phyloP scores from a whole-genome alignment of 148 eudicot species.

The Camellia sinensis region DNA sequence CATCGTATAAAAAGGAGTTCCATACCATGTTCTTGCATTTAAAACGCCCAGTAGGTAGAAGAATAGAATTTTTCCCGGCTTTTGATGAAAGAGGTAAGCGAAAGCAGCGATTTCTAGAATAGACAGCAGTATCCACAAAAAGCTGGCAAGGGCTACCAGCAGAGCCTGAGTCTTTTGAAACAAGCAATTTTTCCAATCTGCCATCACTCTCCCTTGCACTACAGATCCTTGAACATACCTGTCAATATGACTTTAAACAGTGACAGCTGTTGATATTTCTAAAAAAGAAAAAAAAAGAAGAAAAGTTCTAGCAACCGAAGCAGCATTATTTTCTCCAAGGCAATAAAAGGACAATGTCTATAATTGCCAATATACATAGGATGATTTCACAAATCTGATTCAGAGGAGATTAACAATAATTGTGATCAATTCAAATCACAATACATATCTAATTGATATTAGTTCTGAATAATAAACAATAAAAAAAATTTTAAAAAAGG shows the following conservation, averaged over 20 bases:
- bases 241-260: constrained; percentile 22
- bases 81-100: constrained; percentile 88
- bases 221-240: constrained; percentile 76
- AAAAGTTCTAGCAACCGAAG: neutral
- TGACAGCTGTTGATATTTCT: constrained; percentile 4
- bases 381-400: neutral
- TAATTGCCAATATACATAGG: neutral
- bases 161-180: constrained; percentile 66
- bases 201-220: constrained; percentile 49
- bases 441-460: neutral
- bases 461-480: neutral
- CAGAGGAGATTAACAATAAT: neutral
- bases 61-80: constrained; percentile 89
- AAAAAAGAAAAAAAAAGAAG: neutral
- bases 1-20: neutral
- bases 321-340: neutral
- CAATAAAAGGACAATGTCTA: neutral
- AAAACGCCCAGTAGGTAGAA: constrained; percentile 84
- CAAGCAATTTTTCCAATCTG: constrained; percentile 55
- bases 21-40: constrained; percentile 83
- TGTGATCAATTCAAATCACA: neutral
- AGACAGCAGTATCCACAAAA: constrained; percentile 93
- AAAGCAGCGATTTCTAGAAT: constrained; percentile 94
- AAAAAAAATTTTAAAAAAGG: neutral
- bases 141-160: constrained; percentile 48